phyloP scores from a whole-genome alignment of 257 asterid genomes.

The Echium plantagineum region DNA sequence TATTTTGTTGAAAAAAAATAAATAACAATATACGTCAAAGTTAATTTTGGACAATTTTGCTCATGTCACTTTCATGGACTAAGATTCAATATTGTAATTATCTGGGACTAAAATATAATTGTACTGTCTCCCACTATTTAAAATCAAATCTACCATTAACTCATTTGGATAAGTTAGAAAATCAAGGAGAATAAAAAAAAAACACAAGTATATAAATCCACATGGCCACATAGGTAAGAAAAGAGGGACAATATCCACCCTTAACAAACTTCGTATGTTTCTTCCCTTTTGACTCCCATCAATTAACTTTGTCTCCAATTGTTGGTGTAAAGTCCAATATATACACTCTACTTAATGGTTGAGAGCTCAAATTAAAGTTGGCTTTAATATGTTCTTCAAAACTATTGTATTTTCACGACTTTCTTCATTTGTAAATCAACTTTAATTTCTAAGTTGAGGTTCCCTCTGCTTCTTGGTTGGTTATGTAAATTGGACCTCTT shows the following conservation, averaged over 20 bases:
- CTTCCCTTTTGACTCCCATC: too few relatives aligned
- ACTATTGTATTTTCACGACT: not conserved
- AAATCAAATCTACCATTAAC: too few relatives aligned
- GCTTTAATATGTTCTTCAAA: not conserved
- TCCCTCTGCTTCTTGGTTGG: not conserved
- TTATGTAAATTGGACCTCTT: not conserved
- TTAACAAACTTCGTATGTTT: not conserved
- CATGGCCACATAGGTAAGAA: not conserved
- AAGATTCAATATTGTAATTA: too few relatives aligned
- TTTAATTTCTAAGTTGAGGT: not conserved
- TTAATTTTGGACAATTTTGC: too few relatives aligned
- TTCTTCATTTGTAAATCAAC: not conserved
- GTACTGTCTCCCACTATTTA: too few relatives aligned
- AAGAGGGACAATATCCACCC: not conserved
- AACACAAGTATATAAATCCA: too few relatives aligned
- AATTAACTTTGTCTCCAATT: not conserved
- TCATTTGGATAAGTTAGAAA: too few relatives aligned
- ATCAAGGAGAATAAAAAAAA: not conserved
- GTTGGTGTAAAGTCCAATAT: not conserved
- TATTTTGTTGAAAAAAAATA: too few relatives aligned
- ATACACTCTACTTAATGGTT: not conserved
- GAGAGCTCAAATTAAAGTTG: not conserved
- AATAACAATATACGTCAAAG: too few relatives aligned
- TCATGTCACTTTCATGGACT: too few relatives aligned
- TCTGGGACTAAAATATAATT: too few relatives aligned